A percentile compares a stretch with the other conserved stretches of the same genome.
These are phyloP conservation scores for Pleurotus tuber-regium DNA, from an alignment of 768 basidiomycete species.

Conservation along the genomic window DNA sequence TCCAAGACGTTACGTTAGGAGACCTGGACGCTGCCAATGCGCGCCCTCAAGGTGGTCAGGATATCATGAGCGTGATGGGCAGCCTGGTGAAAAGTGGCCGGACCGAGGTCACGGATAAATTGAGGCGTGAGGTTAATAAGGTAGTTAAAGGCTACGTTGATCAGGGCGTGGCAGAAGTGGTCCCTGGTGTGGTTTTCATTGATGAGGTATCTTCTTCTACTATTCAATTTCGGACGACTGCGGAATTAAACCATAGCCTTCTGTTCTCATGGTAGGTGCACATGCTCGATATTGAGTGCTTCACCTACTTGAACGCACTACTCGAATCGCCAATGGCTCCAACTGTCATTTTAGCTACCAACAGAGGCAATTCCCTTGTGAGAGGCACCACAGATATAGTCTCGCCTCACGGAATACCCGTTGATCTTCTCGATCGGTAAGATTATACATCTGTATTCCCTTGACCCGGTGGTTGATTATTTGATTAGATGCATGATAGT, in stretches of 20 bases:
- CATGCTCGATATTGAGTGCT: constrained; percentile 99
- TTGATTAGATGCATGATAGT: constrained; percentile 84
- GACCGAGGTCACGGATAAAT: constrained; percentile 96
- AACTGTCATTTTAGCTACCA: constrained; percentile 95
- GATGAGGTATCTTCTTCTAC: constrained; percentile 69
- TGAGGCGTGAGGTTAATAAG: constrained; percentile 94
- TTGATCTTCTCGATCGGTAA: constrained; percentile 90
- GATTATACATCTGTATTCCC: constrained; percentile 14
- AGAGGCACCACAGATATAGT: constrained; percentile 92
- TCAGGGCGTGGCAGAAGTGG: constrained; percentile 96
- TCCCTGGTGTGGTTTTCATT: constrained; percentile 97
- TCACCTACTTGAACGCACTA: constrained; percentile 95
- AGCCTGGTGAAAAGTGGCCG: constrained; percentile 86
- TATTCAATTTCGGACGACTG: constrained; percentile 9
- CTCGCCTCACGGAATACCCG: constrained; percentile 90
- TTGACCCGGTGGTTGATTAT: constrained; percentile 12
- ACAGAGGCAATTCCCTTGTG: constrained; percentile 89
- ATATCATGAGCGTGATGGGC: constrained; percentile 98
- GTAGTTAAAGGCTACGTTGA: constrained; percentile 97
- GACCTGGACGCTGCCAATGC: constrained; percentile 97
- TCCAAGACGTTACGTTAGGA: constrained; percentile 92
- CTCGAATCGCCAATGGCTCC: constrained; percentile 97
- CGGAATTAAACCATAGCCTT: constrained; percentile 6
- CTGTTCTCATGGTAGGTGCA: constrained; percentile 67
- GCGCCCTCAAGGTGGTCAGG: constrained; percentile 93